Conservation (phyloP, 2,329 filamentous ascomycete genomes). For the Clarireedia hainanense region DNA sequence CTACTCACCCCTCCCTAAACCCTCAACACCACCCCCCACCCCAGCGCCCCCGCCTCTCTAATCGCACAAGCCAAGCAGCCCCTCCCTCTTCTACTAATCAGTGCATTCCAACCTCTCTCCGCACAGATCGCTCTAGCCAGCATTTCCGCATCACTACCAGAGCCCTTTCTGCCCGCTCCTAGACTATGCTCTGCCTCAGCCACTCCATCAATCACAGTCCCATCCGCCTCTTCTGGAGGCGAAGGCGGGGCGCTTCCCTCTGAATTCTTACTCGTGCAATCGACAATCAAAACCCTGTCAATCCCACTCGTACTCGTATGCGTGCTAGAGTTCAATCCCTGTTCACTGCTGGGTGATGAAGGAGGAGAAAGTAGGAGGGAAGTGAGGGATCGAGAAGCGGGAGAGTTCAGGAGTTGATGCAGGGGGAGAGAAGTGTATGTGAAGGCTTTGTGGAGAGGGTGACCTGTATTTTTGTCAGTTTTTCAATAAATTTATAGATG, state of each 20-base stretch:
- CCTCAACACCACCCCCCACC: conserved; percentile 38
- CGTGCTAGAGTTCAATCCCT: conserved; percentile 25
- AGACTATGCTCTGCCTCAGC: not conserved
- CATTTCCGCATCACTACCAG: conserved; percentile 58
- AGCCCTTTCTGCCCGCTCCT: conserved; percentile 1
- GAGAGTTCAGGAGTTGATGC: conserved; percentile 40
- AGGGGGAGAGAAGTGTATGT: conserved; percentile 53
- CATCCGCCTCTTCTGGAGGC: not conserved
- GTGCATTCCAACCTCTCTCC: conserved; percentile 64
- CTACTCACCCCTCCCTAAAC: conserved; percentile 10
- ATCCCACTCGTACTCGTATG: conserved; percentile 30
- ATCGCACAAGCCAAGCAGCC: conserved; percentile 69
- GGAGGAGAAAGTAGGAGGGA: conserved; percentile 25
- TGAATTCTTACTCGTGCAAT: conserved; percentile 40
- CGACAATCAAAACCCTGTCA: conserved; percentile 47
- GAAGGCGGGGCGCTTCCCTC: conserved; percentile 22
- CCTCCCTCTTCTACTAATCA: conserved; percentile 58
- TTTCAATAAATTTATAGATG: not conserved
- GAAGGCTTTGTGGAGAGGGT: conserved; percentile 56
- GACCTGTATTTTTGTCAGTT: conserved; percentile 35
- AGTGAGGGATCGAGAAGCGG: conserved; percentile 13
- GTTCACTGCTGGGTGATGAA: conserved; percentile 16
- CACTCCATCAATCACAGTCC: not conserved
- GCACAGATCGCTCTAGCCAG: conserved; percentile 66
- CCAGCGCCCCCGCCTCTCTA: conserved; percentile 63